Conservation (phyloP, 208 protist species). For the Crithidia sp. region DNA sequence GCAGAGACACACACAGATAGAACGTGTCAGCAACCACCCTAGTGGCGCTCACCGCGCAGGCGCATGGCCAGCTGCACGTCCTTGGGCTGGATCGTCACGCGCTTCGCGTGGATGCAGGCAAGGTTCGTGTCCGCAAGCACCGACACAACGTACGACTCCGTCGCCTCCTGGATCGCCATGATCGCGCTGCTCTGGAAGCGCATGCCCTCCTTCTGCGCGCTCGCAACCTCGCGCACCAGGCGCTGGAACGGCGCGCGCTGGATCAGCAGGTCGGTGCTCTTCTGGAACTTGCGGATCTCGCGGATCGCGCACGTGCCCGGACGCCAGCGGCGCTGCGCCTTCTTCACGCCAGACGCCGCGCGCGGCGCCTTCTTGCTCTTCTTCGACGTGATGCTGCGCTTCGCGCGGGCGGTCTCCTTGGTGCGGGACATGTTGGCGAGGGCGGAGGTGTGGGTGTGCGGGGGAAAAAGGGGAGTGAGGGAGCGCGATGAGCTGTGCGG, state of each 20-base stretch:
- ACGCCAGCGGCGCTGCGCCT: slow-evolving; percentile 52
- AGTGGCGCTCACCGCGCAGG: slow-evolving; percentile 56
- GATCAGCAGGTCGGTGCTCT: slow-evolving; percentile 89
- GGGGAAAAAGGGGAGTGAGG: neutral
- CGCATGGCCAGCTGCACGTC: slow-evolving; percentile 54
- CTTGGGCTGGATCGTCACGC: slow-evolving; percentile 88
- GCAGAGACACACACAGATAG: neutral
- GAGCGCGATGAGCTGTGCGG: slow-evolving; percentile 7
- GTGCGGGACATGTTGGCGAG: slow-evolving; percentile 93
- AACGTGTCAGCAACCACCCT: neutral
- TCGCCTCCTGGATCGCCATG: slow-evolving; percentile 78
- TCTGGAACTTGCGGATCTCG: slow-evolving; percentile 51
- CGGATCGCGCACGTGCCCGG: neutral
- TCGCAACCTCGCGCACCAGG: slow-evolving; percentile 86
- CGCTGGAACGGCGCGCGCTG: slow-evolving; percentile 90
- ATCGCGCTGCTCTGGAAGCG: slow-evolving; percentile 91
- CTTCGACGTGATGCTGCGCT: slow-evolving; percentile 97
- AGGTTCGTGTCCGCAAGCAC: slow-evolving; percentile 92
- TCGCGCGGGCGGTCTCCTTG: slow-evolving; percentile 97
- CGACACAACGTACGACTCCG: slow-evolving; percentile 91
- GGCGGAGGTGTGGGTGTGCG: neutral
- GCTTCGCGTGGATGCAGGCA: slow-evolving; percentile 83
- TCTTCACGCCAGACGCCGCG: slow-evolving; percentile 95
- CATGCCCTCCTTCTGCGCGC: slow-evolving; percentile 77
- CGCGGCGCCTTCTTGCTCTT: slow-evolving; percentile 98